These are phyloP conservation scores for Noccaea caerulescens DNA, from an alignment of 345 rosid genomes.

Conservation along the genomic window DNA sequence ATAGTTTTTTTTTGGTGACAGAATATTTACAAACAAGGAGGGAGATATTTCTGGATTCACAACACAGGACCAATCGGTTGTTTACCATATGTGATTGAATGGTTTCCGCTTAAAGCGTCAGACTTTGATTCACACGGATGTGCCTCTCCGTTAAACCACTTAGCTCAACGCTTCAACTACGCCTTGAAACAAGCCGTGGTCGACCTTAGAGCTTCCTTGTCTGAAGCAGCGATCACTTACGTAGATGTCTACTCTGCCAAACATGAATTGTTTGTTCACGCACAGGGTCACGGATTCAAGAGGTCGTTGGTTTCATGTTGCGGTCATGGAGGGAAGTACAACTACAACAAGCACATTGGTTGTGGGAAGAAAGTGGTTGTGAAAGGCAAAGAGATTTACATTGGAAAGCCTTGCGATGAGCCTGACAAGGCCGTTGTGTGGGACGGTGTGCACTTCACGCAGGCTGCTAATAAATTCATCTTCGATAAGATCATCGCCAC, in stretches of 20 bases:
- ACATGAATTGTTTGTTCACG: constrained; percentile 50
- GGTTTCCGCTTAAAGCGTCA: constrained; percentile 51
- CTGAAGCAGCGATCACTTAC: constrained; percentile 57
- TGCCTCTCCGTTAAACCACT: constrained; percentile 56
- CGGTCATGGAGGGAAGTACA: constrained; percentile 83
- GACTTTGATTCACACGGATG: constrained; percentile 68
- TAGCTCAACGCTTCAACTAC: constrained; percentile 60
- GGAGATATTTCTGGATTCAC: constrained; percentile 77
- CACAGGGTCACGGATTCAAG: constrained; percentile 61
- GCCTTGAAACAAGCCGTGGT: constrained; percentile 50
- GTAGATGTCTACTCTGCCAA: constrained; percentile 66
- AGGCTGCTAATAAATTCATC: constrained; percentile 48
- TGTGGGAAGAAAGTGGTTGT: constrained; percentile 58
- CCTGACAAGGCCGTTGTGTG: constrained; percentile 44
- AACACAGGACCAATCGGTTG: constrained; percentile 79
- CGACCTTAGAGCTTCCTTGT: constrained; percentile 51
- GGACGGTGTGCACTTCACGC: constrained; percentile 48
- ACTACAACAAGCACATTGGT: constrained; percentile 53
- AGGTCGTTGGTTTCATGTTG: constrained; percentile 68
- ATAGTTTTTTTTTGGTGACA: constrained; percentile 20
- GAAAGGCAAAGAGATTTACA: constrained; percentile 53
- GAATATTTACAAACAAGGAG: constrained; percentile 64
- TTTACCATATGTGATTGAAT: constrained; percentile 60
- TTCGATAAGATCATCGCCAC: constrained; percentile 34
- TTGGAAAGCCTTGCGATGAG: constrained; percentile 54